These are phyloP conservation scores for Cupressus sempervirens DNA, from an alignment of 75 land plant species.

Conservation along the genomic window DNA sequence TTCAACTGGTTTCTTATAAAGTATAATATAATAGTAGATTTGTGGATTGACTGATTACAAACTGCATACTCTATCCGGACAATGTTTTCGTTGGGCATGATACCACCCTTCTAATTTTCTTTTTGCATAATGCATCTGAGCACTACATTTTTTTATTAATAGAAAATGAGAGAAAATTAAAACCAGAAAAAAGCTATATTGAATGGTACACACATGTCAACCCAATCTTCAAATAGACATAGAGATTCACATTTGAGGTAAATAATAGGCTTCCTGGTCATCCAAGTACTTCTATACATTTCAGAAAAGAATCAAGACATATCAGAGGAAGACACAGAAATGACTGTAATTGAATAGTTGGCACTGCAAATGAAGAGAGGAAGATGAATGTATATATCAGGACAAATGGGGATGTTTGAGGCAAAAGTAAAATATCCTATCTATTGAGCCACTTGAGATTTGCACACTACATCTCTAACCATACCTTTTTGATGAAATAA, in stretches of 20 bases:
- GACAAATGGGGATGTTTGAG: neutral
- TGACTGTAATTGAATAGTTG: neutral
- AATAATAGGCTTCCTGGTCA: neutral
- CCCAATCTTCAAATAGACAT: neutral
- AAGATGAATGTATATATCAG: neutral
- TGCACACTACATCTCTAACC: neutral
- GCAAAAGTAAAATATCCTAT: neutral
- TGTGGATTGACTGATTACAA: too few relatives aligned
- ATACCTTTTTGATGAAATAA: neutral
- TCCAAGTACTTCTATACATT: neutral
- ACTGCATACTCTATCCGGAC: too few relatives aligned
- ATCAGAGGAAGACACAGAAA: neutral
- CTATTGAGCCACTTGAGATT: neutral
- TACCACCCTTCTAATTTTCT: too few relatives aligned
- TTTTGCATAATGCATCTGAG: too few relatives aligned
- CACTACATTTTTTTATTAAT: too few relatives aligned
- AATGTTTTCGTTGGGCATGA: too few relatives aligned
- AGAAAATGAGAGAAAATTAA: too few relatives aligned
- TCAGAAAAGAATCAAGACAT: neutral
- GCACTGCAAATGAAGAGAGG: neutral
- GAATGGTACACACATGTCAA: neutral
- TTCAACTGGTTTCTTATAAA: too few relatives aligned
- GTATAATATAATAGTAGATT: too few relatives aligned
- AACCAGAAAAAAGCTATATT: too few relatives aligned
- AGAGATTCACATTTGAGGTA: neutral